phyloP scores from a whole-genome alignment of 1,284 basidiomycete species.

The Rhodotorula sp. region DNA sequence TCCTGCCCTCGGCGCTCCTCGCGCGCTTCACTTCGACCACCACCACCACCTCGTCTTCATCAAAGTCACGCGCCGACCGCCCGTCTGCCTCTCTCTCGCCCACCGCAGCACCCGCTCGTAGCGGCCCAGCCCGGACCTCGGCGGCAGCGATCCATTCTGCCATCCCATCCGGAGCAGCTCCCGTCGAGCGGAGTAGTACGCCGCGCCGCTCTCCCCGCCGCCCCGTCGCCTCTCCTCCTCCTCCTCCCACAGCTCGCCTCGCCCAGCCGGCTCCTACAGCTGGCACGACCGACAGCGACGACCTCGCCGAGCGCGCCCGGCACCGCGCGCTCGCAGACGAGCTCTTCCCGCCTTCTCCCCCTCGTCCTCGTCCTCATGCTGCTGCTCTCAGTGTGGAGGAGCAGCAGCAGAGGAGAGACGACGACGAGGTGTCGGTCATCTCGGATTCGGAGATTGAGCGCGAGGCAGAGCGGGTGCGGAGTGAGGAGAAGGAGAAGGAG shows the following conservation, averaged over 20 bases:
- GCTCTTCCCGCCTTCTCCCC: constrained; percentile 24
- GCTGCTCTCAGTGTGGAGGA: too few species aligned
- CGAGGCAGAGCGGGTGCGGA: neutral
- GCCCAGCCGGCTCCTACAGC: too few species aligned
- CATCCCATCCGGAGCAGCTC: too few species aligned
- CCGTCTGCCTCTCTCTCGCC: neutral
- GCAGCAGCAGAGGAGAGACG: neutral
- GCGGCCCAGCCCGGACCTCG: neutral
- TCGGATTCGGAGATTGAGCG: constrained; percentile 10
- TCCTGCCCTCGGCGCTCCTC: neutral
- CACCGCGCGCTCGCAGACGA: constrained; percentile 8
- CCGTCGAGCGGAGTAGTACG: too few species aligned
- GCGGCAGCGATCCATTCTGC: neutral
- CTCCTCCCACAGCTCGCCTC: neutral
- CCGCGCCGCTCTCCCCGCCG: too few species aligned
- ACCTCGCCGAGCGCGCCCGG: neutral
- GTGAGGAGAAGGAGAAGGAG: neutral
- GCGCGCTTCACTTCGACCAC: neutral
- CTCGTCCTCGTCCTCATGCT: too few species aligned
- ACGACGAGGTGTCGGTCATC: neutral
- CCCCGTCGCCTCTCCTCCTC: too few species aligned
- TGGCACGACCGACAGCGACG: neutral
- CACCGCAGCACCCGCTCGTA: neutral
- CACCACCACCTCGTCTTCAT: neutral
- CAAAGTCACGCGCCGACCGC: neutral